Evolutionary conservation across 2,329 filamentous ascomycete species (phyloP).

Genomic region (Penicillium sp.): DNA sequence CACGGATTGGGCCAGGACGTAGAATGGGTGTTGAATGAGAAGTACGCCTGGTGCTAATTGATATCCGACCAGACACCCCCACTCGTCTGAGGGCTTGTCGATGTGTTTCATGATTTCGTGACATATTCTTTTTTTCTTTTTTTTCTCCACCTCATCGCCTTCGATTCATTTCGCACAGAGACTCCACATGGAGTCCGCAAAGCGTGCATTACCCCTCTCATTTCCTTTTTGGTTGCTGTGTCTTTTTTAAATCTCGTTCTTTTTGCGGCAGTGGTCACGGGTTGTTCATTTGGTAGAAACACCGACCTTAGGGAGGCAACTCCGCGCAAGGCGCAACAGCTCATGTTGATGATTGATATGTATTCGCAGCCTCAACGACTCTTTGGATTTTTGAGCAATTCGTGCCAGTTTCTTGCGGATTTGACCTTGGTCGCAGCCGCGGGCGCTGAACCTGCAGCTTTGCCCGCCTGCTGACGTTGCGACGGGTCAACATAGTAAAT

Average conservation of each 20-base stretch:
- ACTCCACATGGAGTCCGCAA: too few relatives aligned
- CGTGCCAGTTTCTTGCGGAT: constrained; percentile 40
- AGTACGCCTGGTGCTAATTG: constrained; percentile 45
- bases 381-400: constrained; percentile 36
- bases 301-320: too few relatives aligned
- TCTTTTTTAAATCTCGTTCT: too few relatives aligned
- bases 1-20: constrained; percentile 34
- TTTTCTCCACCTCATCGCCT: too few relatives aligned
- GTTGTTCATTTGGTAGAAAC: too few relatives aligned
- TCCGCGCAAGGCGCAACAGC: too few relatives aligned
- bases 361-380: constrained; percentile 18
- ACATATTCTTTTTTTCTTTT: too few relatives aligned
- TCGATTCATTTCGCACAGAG: too few relatives aligned
- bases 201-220: too few relatives aligned
- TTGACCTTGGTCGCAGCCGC: constrained; percentile 24
- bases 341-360: too few relatives aligned
- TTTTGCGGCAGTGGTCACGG: too few relatives aligned
- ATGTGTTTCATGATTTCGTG: not conserved
- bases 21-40: constrained; percentile 45
- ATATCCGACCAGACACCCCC: constrained; percentile 4
- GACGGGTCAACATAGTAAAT: constrained; percentile 31
- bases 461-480: constrained; percentile 26
- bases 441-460: constrained; percentile 20
- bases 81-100: constrained; percentile 4
- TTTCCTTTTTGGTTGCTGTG: too few relatives aligned